A percentile compares a stretch with the other conserved stretches of the same genome.
Conservation (phyloP, 305 asterid species). For the Fraxinus albicans region DNA sequence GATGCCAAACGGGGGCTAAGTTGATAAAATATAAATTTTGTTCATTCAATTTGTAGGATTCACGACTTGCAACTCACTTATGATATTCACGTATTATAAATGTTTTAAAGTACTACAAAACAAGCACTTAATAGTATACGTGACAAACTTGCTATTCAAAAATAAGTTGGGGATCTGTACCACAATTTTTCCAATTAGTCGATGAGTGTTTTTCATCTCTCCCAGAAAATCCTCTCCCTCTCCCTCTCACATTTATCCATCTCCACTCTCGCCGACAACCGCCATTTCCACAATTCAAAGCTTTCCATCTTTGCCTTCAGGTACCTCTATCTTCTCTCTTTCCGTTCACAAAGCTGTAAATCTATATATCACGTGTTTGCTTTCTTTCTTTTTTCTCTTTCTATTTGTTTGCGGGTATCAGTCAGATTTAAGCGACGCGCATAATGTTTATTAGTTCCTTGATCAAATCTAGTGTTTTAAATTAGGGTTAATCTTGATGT, state of each 20-base stretch:
- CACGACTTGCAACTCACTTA: neutral
- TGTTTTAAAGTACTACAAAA: neutral
- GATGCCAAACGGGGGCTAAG: too few relatives aligned
- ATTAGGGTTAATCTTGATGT: neutral
- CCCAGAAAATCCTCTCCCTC: neutral
- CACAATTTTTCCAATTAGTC: neutral
- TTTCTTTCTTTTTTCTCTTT: neutral
- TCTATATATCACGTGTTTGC: neutral
- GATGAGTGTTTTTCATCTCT: neutral
- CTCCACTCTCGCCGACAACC: constrained; percentile 3
- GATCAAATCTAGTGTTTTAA: neutral
- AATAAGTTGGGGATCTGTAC: neutral
- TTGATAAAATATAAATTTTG: too few relatives aligned
- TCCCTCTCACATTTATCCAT: neutral
- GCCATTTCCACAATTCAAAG: neutral
- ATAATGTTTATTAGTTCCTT: neutral
- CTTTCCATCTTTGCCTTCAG: neutral
- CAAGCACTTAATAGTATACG: neutral
- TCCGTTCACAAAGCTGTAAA: neutral
- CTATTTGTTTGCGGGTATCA: neutral
- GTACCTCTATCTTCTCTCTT: neutral
- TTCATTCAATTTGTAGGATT: too few relatives aligned
- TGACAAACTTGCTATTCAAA: neutral
- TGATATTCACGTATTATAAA: too few relatives aligned
- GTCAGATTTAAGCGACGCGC: constrained; percentile 1